Base-by-base conservation (phyloP, 495 filamentous ascomycete genomes). In the Xylaria palmicola region DNA sequence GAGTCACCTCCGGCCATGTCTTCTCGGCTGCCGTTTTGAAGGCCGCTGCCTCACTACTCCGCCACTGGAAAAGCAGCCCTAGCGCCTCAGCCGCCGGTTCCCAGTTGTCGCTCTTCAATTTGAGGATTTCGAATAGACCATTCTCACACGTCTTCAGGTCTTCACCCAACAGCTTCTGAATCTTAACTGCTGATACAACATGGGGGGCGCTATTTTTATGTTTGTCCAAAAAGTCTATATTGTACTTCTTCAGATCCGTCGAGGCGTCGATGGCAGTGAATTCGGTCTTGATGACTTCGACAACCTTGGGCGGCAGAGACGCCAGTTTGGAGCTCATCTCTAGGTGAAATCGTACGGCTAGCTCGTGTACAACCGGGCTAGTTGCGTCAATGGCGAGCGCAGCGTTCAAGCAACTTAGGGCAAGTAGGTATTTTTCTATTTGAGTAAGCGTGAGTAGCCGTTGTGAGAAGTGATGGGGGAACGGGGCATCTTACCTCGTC, bases 361-460 rank as follows among this genome's bases (percentile, higher is more conserved):
- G 91, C 64, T 92, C 85, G 72, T 93, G 89, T 20, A 92, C 81
- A 51, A 81, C 85, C n/a, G 92, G 84, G 68, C 94, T 78, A 26
- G 88, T 82, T 5, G 86, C 74, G 60, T 93, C 85, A 32, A 97
- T 75, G 8, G 82, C 74, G 41, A 82, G 76, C 29, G 90, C 88
- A 22, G 90, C 90, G 34, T 88, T 80, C 43, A 98, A 81, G 71
- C 90, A 96, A 67, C 90, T 91, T 59, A 97, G 77, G 8, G 95
- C 94, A 50, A 93, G 85, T 12, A 93, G 76, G 62, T 88, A 86
- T 78, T 94, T 95, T 71, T 83, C 92, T 97, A 39, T 10, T 15
- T 13, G 49, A 26, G 54, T 79, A 68, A 76, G 75, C 30, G 69
- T 59, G 70, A 60, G 30, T 9, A 3, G 10, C 6, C 9, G 32